Evolutionary conservation across 805 yeast genomes (phyloP).

Genomic region (Clavispora carvajalis): DNA sequence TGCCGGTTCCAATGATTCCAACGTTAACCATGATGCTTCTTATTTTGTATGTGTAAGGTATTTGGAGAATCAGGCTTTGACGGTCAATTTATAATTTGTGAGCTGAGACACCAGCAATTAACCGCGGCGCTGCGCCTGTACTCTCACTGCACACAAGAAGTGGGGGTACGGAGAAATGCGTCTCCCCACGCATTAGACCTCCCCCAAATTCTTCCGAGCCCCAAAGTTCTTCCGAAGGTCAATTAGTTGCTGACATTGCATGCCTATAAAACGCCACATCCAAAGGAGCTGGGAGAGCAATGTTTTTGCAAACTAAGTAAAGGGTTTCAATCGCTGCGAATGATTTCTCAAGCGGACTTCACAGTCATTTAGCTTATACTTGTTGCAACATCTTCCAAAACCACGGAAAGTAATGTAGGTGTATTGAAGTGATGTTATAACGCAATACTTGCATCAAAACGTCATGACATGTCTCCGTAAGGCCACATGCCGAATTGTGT

Average conservation of each 20-base stretch:
- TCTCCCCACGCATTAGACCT: not conserved
- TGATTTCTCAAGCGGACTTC: too few relatives aligned
- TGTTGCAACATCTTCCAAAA: too few relatives aligned
- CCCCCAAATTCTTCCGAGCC: not conserved
- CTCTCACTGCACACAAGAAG: not conserved
- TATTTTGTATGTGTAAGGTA: not conserved
- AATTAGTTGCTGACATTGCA: not conserved
- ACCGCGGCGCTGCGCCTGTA: not conserved
- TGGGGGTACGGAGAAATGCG: not conserved
- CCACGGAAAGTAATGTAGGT: too few relatives aligned
- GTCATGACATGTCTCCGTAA: too few relatives aligned
- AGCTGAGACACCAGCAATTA: not conserved
- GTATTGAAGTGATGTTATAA: too few relatives aligned
- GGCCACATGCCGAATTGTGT: too few relatives aligned
- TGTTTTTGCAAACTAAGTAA: too few relatives aligned
- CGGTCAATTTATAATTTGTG: not conserved
- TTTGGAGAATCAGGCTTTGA: not conserved
- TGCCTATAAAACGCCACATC: not conserved
- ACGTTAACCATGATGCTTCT: constrained; percentile 38
- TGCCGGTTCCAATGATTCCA: constrained; percentile 77
- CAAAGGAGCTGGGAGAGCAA: too few relatives aligned
- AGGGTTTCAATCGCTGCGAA: too few relatives aligned
- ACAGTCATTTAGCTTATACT: too few relatives aligned
- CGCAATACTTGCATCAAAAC: too few relatives aligned
- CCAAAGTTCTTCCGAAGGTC: not conserved